Evolutionary conservation across 768 basidiomycete genomes (phyloP).

Genomic region (Coprinellus aureogranulatus): DNA sequence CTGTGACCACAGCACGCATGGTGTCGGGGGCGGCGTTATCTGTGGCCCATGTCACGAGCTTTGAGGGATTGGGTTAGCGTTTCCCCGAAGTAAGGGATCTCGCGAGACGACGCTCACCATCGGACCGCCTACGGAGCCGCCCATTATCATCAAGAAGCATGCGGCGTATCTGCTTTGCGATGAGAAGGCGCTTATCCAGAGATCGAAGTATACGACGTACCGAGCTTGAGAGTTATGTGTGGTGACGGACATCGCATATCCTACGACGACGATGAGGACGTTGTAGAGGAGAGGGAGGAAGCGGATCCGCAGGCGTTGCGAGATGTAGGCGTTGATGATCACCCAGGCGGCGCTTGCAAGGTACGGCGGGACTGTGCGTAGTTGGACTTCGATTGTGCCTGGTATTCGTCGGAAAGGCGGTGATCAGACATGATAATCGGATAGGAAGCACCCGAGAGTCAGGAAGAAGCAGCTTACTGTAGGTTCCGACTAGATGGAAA

Average conservation of each 20-base stretch:
- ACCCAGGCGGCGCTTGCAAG: conserved; percentile 40
- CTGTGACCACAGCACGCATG: conserved; percentile 42
- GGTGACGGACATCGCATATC: conserved; percentile 41
- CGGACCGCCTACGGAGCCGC: conserved; percentile 38
- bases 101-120: conserved; percentile 13
- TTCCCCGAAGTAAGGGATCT: not conserved
- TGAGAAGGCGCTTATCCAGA: too few species aligned
- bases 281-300: conserved; percentile 34
- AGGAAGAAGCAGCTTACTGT: conserved; percentile 21
- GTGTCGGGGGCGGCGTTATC: conserved; percentile 50
- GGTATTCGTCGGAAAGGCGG: not conserved
- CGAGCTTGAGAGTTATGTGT: conserved; percentile 40
- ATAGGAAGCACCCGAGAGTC: not conserved
- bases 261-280: conserved; percentile 34
- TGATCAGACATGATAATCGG: too few species aligned
- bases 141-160: conserved; percentile 41
- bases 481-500: conserved; percentile 30
- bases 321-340: conserved; percentile 30
- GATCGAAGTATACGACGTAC: not conserved
- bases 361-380: conserved; percentile 47
- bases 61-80: not conserved
- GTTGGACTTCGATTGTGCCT: conserved; percentile 35
- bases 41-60: conserved; percentile 43
- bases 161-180: conserved; percentile 36
- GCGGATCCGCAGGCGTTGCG: conserved; percentile 33